Conservation (phyloP, 2,329 filamentous ascomycete genomes). For the Cryoendolithus antarcticus region DNA sequence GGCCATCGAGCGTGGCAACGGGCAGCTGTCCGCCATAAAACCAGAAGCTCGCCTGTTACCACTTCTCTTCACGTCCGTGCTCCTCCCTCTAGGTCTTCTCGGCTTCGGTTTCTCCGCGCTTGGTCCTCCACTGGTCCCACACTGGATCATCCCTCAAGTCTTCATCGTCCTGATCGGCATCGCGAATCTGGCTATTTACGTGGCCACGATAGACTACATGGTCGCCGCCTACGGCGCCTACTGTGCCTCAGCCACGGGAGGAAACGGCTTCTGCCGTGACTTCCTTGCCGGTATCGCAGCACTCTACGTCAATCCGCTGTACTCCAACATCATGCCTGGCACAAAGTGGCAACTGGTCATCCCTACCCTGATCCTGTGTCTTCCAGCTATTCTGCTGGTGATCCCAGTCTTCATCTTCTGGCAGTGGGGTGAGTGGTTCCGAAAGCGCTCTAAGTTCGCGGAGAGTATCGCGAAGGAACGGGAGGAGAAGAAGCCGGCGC, state of each 20-base stretch:
- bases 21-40: slow-evolving; percentile 29
- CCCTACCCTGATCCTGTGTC: slow-evolving; percentile 42
- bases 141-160: slow-evolving; percentile 57
- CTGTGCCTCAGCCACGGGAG: slow-evolving; percentile 61
- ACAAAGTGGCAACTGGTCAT: slow-evolving; percentile 26
- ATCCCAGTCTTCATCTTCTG: slow-evolving; percentile 46
- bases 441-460: slow-evolving; percentile 21
- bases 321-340: slow-evolving; percentile 14
- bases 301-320: slow-evolving; percentile 49
- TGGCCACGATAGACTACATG: slow-evolving; percentile 44
- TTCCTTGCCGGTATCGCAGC: slow-evolving; percentile 62
- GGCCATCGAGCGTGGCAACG: slow-evolving; percentile 27
- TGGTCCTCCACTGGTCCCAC: slow-evolving; percentile 40
- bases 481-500: slow-evolving; percentile 19
- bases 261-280: slow-evolving; percentile 63
- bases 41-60: slow-evolving; percentile 56
- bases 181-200: slow-evolving; percentile 42
- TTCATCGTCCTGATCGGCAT: slow-evolving; percentile 56
- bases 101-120: slow-evolving; percentile 58
- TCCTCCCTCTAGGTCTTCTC: slow-evolving; percentile 54
- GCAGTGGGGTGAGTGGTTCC: slow-evolving; percentile 27
- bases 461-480: slow-evolving; percentile 37
- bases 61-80: slow-evolving; percentile 49
- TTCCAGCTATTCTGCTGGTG: slow-evolving; percentile 38
- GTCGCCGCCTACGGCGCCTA: slow-evolving; percentile 61